Evolutionary conservation across 176 grass and related monocot genomes (phyloP).

Genomic region (Phoenix dactylifera): DNA sequence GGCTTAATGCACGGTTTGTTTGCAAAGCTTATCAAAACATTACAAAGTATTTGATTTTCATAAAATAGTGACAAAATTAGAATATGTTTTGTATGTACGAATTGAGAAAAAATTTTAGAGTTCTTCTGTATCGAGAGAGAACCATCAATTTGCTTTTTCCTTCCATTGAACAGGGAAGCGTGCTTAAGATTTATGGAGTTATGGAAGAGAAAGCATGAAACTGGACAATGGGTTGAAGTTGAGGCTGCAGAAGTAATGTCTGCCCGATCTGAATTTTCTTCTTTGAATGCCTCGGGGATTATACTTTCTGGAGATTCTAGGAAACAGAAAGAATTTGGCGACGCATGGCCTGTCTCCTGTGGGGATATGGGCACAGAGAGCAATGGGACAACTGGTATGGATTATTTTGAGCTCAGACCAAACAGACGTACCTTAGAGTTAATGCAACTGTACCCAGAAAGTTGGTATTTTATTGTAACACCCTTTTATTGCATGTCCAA

Average conservation of each 20-base stretch:
- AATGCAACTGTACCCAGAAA: too few species aligned
- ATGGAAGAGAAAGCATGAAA: constrained; percentile 96
- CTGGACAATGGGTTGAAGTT: constrained; percentile 96
- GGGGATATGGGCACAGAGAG: constrained; percentile 51
- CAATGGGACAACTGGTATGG: constrained; percentile 54
- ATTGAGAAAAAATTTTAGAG: too few species aligned
- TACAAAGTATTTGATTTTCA: too few species aligned
- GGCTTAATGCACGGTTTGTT: too few species aligned
- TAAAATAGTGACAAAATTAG: too few species aligned
- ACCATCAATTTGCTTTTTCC: background rate
- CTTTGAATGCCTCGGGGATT: constrained; percentile 70
- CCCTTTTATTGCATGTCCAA: too few species aligned
- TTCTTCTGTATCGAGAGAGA: too few species aligned
- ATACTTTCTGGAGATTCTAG: constrained; percentile 53
- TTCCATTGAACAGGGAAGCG: constrained; percentile 56
- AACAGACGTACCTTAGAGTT: too few species aligned
- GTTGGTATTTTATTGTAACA: too few species aligned
- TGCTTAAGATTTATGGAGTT: constrained; percentile 72
- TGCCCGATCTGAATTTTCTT: constrained; percentile 69
- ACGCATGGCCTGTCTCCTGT: constrained; percentile 7
- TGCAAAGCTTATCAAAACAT: too few species aligned
- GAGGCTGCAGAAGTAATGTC: constrained; percentile 80
- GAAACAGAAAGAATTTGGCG: constrained; percentile 34
- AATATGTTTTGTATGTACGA: too few species aligned
- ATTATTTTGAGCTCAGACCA: too few species aligned